phyloP scores from a whole-genome alignment of 108 stramenopile genomes.

The Cyclotella choctawhatcheeana region DNA sequence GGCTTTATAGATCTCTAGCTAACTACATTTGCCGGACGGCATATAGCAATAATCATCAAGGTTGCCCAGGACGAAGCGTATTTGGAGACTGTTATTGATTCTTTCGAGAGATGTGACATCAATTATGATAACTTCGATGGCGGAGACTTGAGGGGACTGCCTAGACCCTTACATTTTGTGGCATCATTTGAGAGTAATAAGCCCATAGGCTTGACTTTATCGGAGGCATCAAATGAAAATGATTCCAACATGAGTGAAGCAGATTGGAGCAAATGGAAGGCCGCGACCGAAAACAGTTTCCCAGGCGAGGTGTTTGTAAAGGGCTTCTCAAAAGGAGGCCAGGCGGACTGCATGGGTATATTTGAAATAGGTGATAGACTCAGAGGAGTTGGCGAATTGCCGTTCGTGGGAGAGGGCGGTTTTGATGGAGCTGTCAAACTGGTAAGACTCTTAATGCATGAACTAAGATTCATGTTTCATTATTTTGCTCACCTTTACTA shows the following conservation, averaged over 20 bases:
- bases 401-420: no score
- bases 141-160: conserved; percentile 27
- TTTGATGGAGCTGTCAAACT: conserved; percentile 74
- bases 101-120: conserved; percentile 54
- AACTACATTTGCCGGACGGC: no score
- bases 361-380: conserved; percentile 84
- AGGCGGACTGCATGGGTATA: conserved; percentile 71
- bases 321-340: conserved; percentile 61
- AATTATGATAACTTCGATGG: conserved; percentile 19
- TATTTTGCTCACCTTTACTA: not conserved
- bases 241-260: conserved; percentile 40
- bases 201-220: conserved; percentile 67
- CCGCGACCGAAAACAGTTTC: conserved; percentile 60
- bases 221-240: conserved; percentile 57
- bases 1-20: no score
- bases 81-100: conserved; percentile 67
- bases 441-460: conserved; percentile 42
- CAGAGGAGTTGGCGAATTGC: conserved; percentile 77
- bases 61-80: conserved; percentile 50
- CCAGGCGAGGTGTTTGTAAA: conserved; percentile 79
- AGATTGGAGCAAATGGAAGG: conserved; percentile 57
- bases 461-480: not conserved
- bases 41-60: conserved; percentile 17
- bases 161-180: conserved; percentile 81
- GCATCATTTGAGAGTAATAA: conserved; percentile 71